phyloP scores from a whole-genome alignment of 495 filamentous ascomycete genomes.

The Talaromyces ruber region DNA sequence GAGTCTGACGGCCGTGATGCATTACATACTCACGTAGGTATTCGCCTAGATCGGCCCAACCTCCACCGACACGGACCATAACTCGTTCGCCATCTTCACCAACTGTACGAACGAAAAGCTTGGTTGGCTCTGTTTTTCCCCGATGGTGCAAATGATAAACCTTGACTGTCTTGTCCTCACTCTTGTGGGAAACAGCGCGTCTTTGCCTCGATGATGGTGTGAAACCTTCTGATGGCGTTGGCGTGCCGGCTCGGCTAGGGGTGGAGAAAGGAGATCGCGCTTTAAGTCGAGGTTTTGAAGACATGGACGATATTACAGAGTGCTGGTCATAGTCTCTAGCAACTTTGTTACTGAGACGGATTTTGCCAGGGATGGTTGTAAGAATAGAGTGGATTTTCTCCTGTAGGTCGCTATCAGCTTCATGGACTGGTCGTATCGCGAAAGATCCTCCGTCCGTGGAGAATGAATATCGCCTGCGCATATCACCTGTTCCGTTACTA shows the following conservation, averaged over 20 bases:
- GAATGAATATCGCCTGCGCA: conserved; percentile 4
- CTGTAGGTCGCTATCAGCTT: conserved; percentile 61
- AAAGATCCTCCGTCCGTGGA: conserved; percentile 6
- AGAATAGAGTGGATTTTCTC: conserved; percentile 81
- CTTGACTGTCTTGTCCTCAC: conserved; percentile 59
- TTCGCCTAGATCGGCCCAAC: conserved; percentile 91
- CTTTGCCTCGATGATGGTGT: conserved; percentile 42
- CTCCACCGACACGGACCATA: conserved; percentile 94
- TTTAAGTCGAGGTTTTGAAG: conserved; percentile 21
- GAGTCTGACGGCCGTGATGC: conserved; percentile 62
- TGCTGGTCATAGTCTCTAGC: conserved; percentile 25
- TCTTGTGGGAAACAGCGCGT: conserved; percentile 24
- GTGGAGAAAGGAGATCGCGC: conserved; percentile 29
- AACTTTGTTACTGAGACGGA: conserved; percentile 54
- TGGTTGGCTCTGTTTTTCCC: conserved; percentile 76
- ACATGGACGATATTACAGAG: conserved; percentile 29
- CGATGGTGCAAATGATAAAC: conserved; percentile 87
- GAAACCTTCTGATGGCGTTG: conserved; percentile 61
- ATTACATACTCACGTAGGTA: conserved; percentile 89
- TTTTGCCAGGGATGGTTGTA: conserved; percentile 67
- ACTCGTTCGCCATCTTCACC: conserved; percentile 86
- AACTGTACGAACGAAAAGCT: conserved; percentile 85
- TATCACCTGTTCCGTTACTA: not conserved
- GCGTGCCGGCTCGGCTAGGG: conserved; percentile 36
- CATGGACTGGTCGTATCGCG: conserved; percentile 21